Evolutionary conservation across 257 asterid genomes (phyloP), one percentile per base, ranked within the genome.

Genomic region (Solanum sitiens): DNA sequence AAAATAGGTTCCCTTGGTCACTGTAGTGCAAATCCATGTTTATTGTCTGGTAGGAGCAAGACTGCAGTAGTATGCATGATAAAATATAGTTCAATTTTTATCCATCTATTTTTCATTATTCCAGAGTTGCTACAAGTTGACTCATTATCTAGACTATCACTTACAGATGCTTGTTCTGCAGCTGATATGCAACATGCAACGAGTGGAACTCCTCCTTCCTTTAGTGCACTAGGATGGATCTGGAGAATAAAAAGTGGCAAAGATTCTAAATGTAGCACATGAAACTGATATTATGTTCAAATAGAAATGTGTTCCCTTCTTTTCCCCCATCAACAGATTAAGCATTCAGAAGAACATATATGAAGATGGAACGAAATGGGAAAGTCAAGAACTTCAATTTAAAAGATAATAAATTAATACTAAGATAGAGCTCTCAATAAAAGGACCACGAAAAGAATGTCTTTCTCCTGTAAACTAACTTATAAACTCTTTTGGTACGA

Each of bases 211-310:
- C 98, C 99, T 85, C 98, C 99, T 88, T 94, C 95, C 92, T 95
- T 94, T 91, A 92, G 89, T 77, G 98, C 98, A 90, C 99, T 89
- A 74, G 99, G 99, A 93, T 97, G 98, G 91, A 97, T 95, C 99
- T 97, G 93, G 84, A 89, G 87, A 82, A 85, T 83, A 83, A 86
- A 84, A 67, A 56, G 21, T 30, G 70, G 70, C 45, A 50, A 50
- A 82, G 45, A 32, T 50, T 10, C 32, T 50, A 11, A 50, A 11
- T 50, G n/a, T 82, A 50, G 45, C 86, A 20, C 32, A 50, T 82
- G 68, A 82, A 50, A 12, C 39, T 15, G 27, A 25, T n/a, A 79
- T 79, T 27, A 79, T 45, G 67, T 79, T 79, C 27, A 45, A 79
- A 15, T 68, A 68, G 40, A 56, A 30, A 79, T 45, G 25, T 7